Base-by-base conservation (phyloP, 495 filamentous ascomycete species). In the Bacidia rubella region DNA sequence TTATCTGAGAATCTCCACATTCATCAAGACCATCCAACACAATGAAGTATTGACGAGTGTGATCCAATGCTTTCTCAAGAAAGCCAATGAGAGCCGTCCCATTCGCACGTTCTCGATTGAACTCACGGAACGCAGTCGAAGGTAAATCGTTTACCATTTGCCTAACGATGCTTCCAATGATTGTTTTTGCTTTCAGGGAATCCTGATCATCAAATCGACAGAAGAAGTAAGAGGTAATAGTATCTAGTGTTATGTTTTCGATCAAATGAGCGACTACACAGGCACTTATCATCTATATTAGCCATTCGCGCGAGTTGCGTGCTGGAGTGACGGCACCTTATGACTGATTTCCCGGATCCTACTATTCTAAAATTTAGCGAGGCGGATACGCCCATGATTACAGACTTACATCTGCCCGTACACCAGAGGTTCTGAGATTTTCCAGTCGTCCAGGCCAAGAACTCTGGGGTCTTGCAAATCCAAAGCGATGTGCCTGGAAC, bases 21-120 rank as follows among this genome's bases (percentile, higher is more conserved):
- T 54, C 52, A n/a, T 54, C 52, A 2, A 54, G 24, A 2, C 52
- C 52, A 42, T 54, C 52, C 2, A 54, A 22, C 10, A 54, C 32
- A 26, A 54, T 17, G 25, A 49, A 39, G 22, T 54, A 49, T 35
- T 47, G 52, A 15, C 44, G 12, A 17, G 39, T 48, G 3, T 11
- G 1, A 11, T 35, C 15, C 3, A 54, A 44, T 24, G 39, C 2
- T 2, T 5, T 11, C 43, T 22, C 15, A n/a, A 48, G 21, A 3
- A 39, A 46, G 0, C 42, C 17, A 3, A 15, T 43, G 20, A 46
- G 46, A 19, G 21, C 7, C 17, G 17, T 10, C 21, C 42, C 42
- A 19, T 45, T 17, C 15, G 22, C 29, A 48, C 12, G 2, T 4
- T 54, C 29, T 32, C 26, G 23, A 22, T 35, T n/a, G 29, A 54